Evolutionary conservation across 805 yeast species (phyloP), one percentile per base, ranked within the genome.

Genomic region (Zygotorulaspora florentina): DNA sequence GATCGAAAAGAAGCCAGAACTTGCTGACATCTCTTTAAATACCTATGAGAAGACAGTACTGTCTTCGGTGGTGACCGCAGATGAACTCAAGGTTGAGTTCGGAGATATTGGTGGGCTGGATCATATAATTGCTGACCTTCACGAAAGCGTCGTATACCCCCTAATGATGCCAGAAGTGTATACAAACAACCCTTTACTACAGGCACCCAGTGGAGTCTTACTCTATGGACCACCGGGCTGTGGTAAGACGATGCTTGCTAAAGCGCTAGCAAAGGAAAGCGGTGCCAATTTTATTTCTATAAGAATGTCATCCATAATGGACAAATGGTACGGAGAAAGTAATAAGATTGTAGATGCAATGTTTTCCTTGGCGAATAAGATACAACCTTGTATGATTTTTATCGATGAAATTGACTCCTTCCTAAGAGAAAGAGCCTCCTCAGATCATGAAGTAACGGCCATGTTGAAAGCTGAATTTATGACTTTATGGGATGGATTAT

Each of bases 211-310:
- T 59, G 99, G 99, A 34, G 97, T 91, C 2, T 69, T 91, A 29
- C 73, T 90, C 40, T 83, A 87, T 61, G 98, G 98, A 0, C 97
- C 98, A 2, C 98, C 98, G 0, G 98, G 98, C 0, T 91, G 97
- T 65, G 98, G 98, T 45, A 91, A 91, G 67, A 91, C 98, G 3
- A 87, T 91, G 96, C 72, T 91, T 56, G 98, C 97, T 8, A 91
- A 90, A 66, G 97, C 97, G 0, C 75, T 91, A 31, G 98, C 98
- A 1, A 77, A 80, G 45, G 96, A 90, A 64, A 83, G 95, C 54
- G 88, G 87, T 1, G 98, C 98, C 0, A 88, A 83, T 56, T 91
- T 91, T 67, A 77, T 91, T 40, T 88, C 90, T 57, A 85, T 91
- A 42, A 76, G 96, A 64, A 86, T 91, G 95, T 88, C 96, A 20